Conservation (phyloP, 306 rosid genomes). For the Ochetophila trinervis region DNA sequence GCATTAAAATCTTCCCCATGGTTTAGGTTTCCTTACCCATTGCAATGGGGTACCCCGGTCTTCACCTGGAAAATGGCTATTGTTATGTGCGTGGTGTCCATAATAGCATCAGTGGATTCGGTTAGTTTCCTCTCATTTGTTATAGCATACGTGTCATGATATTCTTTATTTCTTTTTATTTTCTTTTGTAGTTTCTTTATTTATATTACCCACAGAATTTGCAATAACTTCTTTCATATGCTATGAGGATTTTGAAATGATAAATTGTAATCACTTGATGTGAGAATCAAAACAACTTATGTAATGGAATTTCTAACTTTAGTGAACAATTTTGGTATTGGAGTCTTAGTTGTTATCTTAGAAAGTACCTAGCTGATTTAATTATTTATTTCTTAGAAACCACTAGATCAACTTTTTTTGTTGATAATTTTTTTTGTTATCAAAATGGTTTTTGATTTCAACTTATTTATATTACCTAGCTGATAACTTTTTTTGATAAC, state of each 20-base stretch:
- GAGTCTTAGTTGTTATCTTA: neutral
- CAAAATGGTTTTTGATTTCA: neutral
- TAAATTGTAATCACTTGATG: no score
- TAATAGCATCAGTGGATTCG: constrained; percentile 94
- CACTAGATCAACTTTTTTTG: neutral
- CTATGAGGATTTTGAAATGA: no score
- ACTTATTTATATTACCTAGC: neutral
- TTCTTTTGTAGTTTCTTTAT: constrained; percentile 1
- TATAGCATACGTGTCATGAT: constrained; percentile 4
- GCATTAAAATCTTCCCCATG: constrained; percentile 81
- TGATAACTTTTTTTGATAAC: no score
- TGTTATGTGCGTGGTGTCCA: constrained; percentile 89
- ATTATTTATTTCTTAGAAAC: neutral
- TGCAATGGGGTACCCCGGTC: constrained; percentile 99
- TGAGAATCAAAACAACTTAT: neutral
- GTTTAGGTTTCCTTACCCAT: constrained; percentile 98
- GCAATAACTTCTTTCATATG: no score
- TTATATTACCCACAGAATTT: no score
- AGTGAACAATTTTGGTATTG: neutral
- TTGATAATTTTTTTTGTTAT: no score
- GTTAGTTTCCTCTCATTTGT: constrained; percentile 55
- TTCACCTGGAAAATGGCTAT: constrained; percentile 96
- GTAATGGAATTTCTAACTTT: neutral
- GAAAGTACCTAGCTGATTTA: neutral
- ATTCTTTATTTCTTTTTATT: neutral